phyloP scores from a whole-genome alignment of 805 yeast species.

The Saccharomyces paradoxus region DNA sequence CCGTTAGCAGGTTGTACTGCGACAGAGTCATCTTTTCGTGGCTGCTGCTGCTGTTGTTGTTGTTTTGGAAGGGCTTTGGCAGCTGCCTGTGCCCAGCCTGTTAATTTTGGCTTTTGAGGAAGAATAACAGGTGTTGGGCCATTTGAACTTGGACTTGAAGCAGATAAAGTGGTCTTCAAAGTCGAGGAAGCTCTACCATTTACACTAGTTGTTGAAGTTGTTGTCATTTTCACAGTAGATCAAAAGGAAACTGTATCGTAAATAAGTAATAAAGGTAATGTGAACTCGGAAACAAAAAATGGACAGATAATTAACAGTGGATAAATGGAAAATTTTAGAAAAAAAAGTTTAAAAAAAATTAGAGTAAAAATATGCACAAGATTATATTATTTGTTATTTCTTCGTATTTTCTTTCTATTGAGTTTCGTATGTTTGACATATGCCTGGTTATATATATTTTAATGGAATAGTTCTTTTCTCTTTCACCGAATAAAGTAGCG shows the following conservation, averaged over 20 bases:
- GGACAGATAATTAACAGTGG: neutral
- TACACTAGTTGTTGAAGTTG: neutral
- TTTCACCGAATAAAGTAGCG: neutral
- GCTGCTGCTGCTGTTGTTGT: conserved; percentile 2
- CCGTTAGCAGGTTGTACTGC: neutral
- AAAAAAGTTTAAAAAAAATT: neutral
- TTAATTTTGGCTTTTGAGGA: conserved; percentile 17
- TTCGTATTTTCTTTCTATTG: neutral
- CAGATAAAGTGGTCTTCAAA: neutral
- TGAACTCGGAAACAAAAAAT: neutral
- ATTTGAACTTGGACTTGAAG: neutral
- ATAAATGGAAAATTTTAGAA: neutral
- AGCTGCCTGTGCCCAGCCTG: conserved; percentile 31
- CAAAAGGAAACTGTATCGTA: neutral
- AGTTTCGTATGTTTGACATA: neutral
- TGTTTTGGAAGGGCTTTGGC: conserved; percentile 21
- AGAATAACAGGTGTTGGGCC: conserved; percentile 3
- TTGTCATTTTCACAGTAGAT: neutral
- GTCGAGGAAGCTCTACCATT: neutral
- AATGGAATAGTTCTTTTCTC: neutral
- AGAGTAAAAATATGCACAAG: neutral
- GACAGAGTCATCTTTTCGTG: neutral
- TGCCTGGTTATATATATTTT: neutral
- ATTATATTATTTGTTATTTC: neutral
- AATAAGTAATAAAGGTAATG: neutral